phyloP scores from a whole-genome alignment of 2,329 filamentous ascomycete species.

The Meredithiella fracta region DNA sequence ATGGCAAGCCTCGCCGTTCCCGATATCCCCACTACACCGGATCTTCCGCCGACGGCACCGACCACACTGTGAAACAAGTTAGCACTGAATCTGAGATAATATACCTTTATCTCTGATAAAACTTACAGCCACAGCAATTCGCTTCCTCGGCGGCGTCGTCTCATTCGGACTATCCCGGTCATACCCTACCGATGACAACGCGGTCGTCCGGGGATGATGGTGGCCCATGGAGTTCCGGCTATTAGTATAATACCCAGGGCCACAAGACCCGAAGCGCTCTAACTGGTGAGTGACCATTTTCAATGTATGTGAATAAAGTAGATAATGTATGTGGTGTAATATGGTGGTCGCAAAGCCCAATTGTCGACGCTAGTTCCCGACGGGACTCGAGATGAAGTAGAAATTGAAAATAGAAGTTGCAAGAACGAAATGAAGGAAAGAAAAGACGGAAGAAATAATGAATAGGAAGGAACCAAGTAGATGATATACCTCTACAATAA shows the following conservation, averaged over 20 bases:
- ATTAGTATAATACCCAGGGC: not conserved
- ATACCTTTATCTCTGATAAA: no score
- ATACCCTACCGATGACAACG: not conserved
- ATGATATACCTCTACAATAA: no score
- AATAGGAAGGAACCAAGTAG: no score
- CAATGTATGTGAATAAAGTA: no score
- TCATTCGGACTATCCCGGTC: slow-evolving; percentile 18
- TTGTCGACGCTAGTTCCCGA: no score
- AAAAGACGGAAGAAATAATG: no score
- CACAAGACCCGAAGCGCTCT: not conserved
- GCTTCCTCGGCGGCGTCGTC: slow-evolving; percentile 33
- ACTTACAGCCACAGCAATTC: slow-evolving; percentile 43
- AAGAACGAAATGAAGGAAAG: no score
- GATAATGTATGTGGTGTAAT: no score
- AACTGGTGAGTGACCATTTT: not conserved
- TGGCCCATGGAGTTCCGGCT: not conserved
- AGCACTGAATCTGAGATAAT: not conserved
- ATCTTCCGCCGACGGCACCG: slow-evolving; percentile 91
- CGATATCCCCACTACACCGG: slow-evolving; percentile 73
- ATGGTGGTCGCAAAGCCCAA: no score
- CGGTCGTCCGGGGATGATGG: not conserved
- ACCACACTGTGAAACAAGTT: slow-evolving; percentile 50
- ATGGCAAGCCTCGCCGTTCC: slow-evolving; percentile 58
- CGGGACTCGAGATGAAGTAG: no score
- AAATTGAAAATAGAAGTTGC: no score